These are phyloP conservation scores for Boechera retrofracta DNA, from an alignment of 345 rosid genomes.

Conservation along the genomic window DNA sequence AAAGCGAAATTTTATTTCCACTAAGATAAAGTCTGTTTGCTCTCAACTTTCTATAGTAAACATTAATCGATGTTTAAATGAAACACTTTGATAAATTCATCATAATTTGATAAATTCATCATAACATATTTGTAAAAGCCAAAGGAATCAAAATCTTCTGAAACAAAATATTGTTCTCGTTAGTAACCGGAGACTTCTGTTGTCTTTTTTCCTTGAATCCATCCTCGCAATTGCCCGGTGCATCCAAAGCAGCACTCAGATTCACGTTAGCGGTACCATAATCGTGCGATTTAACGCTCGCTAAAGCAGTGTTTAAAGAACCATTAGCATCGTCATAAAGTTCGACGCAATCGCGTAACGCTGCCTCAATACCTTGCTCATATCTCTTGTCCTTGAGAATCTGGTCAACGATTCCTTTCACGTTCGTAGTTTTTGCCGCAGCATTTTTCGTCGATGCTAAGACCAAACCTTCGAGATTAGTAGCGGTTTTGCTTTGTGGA, in stretches of 20 bases:
- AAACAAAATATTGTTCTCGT: slow-evolving; percentile 40
- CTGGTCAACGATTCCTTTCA: slow-evolving; percentile 6
- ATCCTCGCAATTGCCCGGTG: slow-evolving; percentile 47
- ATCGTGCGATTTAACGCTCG: slow-evolving; percentile 22
- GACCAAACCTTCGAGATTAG: slow-evolving; percentile 29
- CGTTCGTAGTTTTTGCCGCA: slow-evolving; percentile 23
- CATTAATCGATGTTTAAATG: not conserved
- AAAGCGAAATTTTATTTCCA: not conserved
- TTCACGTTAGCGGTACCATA: slow-evolving; percentile 33
- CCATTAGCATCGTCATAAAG: slow-evolving; percentile 37
- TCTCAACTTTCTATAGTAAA: not conserved
- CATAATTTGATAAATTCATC: not conserved
- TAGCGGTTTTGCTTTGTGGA: slow-evolving; percentile 41
- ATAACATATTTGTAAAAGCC: slow-evolving; percentile 51
- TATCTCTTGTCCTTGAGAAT: slow-evolving; percentile 11
- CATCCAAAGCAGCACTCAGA: slow-evolving; percentile 51
- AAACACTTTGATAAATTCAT: not conserved
- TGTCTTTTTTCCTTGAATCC: slow-evolving; percentile 45
- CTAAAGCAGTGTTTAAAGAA: slow-evolving; percentile 15
- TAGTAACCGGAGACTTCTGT: slow-evolving; percentile 35
- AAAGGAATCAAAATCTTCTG: slow-evolving; percentile 49
- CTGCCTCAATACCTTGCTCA: not conserved
- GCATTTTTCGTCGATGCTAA: slow-evolving; percentile 33
- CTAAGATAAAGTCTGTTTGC: not conserved
- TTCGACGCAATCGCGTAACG: slow-evolving; percentile 46